Percentiles rank a stretch among this genome's conserved stretches.
phyloP scores from a whole-genome alignment of 2,329 filamentous ascomycete genomes.

The Meredithiella fracta region DNA sequence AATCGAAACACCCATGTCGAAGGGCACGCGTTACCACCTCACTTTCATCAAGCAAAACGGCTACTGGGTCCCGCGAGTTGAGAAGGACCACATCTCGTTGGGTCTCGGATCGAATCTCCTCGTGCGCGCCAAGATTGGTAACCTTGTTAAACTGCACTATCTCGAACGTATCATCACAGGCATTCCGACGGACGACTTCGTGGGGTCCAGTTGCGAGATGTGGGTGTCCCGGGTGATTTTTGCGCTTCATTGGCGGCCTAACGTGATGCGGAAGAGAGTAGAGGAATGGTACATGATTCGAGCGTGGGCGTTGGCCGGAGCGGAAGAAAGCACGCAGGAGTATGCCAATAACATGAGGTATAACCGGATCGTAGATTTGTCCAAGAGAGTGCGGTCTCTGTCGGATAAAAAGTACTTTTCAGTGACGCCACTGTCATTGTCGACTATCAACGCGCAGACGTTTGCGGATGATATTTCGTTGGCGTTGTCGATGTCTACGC shows the following conservation, averaged over 20 bases:
- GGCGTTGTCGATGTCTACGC: slow-evolving; percentile 6
- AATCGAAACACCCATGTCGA: slow-evolving; percentile 11
- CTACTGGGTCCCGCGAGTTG: slow-evolving; percentile 8
- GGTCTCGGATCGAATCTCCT: slow-evolving; percentile 11
- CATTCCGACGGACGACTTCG: slow-evolving; percentile 5
- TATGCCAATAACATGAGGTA: slow-evolving; percentile 11
- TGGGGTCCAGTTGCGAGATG: slow-evolving; percentile 10
- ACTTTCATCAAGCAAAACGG: slow-evolving; percentile 4
- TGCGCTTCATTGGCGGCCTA: slow-evolving; percentile 6
- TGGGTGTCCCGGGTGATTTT: slow-evolving; percentile 11
- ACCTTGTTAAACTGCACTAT: slow-evolving; percentile 9
- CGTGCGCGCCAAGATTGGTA: slow-evolving; percentile 10
- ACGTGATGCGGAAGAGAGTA: slow-evolving; percentile 3
- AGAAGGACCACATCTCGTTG: slow-evolving; percentile 12
- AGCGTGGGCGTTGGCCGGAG: slow-evolving; percentile 8
- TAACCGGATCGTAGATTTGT: slow-evolving; percentile 10
- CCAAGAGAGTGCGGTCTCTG: slow-evolving; percentile 9
- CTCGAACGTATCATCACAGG: slow-evolving; percentile 11
- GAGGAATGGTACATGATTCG: slow-evolving; percentile 12
- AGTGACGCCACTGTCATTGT: background rate
- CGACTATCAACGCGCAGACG: background rate
- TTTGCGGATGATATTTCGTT: slow-evolving; percentile 11
- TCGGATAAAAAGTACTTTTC: slow-evolving; percentile 12
- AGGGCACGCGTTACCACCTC: slow-evolving; percentile 12
- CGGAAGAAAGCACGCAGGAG: slow-evolving; percentile 6